These are phyloP conservation scores for Ammopiptanthus mongolicus DNA, from an alignment of 306 rosid species.

Conservation along the genomic window DNA sequence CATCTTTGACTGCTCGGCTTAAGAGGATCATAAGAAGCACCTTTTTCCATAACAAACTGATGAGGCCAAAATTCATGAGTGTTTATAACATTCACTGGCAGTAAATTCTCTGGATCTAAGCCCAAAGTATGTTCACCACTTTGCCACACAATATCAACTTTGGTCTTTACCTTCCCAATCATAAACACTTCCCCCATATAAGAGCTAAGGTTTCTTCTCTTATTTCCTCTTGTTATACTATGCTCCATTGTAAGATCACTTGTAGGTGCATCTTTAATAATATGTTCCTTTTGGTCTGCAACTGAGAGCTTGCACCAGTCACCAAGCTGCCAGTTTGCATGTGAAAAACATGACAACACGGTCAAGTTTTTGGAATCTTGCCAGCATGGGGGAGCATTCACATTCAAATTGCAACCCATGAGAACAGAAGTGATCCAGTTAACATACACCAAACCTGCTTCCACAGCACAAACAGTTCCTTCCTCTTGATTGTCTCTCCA, in stretches of 20 bases:
- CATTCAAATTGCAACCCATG: slow-evolving; percentile 30
- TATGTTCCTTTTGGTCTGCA: slow-evolving; percentile 28
- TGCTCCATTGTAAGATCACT: slow-evolving; percentile 30
- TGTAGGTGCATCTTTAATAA: slow-evolving; percentile 26
- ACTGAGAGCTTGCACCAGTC: slow-evolving; percentile 77
- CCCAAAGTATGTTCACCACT: slow-evolving; percentile 63
- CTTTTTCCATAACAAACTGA: slow-evolving; percentile 76
- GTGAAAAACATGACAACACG: slow-evolving; percentile 58
- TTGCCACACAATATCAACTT: slow-evolving; percentile 87
- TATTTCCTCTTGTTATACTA: slow-evolving; percentile 33
- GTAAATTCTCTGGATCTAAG: slow-evolving; percentile 58
- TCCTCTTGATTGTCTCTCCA: slow-evolving; percentile 70
- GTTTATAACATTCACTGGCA: slow-evolving; percentile 63
- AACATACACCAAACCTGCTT: slow-evolving; percentile 69
- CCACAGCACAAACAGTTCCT: slow-evolving; percentile 76
- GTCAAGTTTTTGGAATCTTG: slow-evolving; percentile 65
- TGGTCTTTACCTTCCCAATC: slow-evolving; percentile 73
- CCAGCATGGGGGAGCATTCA: slow-evolving; percentile 52
- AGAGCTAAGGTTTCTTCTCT: slow-evolving; percentile 37
- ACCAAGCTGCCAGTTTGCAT: slow-evolving; percentile 89
- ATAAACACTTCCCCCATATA: slow-evolving; percentile 43
- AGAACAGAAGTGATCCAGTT: slow-evolving; percentile 71
- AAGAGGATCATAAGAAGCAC: slow-evolving; percentile 54
- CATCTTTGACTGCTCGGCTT: slow-evolving; percentile 54
- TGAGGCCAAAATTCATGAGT: slow-evolving; percentile 88